phyloP scores from a whole-genome alignment of 768 basidiomycete species.

The Arthromyces matolae region DNA sequence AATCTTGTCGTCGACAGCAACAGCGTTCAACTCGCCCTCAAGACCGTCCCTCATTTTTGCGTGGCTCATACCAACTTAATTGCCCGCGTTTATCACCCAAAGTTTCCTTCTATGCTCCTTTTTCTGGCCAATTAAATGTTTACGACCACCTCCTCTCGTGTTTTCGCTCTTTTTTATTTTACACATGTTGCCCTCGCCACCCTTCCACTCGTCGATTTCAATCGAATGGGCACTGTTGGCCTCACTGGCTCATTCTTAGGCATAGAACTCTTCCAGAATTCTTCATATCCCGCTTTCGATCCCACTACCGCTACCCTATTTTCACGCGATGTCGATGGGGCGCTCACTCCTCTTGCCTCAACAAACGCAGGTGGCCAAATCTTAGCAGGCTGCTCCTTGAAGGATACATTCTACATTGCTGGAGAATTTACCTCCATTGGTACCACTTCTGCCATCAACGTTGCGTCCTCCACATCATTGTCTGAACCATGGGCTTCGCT shows the following conservation, averaged over 20 bases:
- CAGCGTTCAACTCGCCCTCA: slow-evolving; percentile 3
- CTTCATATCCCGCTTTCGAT: slow-evolving; percentile 55
- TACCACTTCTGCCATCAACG: slow-evolving; percentile 57
- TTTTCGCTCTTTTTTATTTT: slow-evolving; percentile 17
- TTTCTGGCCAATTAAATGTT: slow-evolving; percentile 14
- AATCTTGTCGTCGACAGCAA: slow-evolving; percentile 5
- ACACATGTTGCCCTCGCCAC: slow-evolving; percentile 30
- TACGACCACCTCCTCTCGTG: slow-evolving; percentile 20
- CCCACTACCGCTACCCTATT: slow-evolving; percentile 69
- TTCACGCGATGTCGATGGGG: slow-evolving; percentile 60
- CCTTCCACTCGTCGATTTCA: slow-evolving; percentile 41
- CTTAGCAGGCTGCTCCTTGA: slow-evolving; percentile 65
- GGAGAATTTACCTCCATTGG: slow-evolving; percentile 79
- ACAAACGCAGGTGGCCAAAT: slow-evolving; percentile 82
- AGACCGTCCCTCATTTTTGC: background rate
- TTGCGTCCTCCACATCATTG: slow-evolving; percentile 70
- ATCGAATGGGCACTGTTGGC: slow-evolving; percentile 88
- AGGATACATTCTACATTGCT: slow-evolving; percentile 70
- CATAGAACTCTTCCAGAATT: slow-evolving; percentile 68
- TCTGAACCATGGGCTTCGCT: slow-evolving; percentile 58
- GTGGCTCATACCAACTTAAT: slow-evolving; percentile 10
- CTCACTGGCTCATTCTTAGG: slow-evolving; percentile 88
- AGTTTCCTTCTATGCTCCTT: slow-evolving; percentile 13
- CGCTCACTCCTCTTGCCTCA: slow-evolving; percentile 64
- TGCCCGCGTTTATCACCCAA: slow-evolving; percentile 9